Conservation (phyloP, 2,329 filamentous ascomycete genomes). For the Clonostachys rhizophaga region DNA sequence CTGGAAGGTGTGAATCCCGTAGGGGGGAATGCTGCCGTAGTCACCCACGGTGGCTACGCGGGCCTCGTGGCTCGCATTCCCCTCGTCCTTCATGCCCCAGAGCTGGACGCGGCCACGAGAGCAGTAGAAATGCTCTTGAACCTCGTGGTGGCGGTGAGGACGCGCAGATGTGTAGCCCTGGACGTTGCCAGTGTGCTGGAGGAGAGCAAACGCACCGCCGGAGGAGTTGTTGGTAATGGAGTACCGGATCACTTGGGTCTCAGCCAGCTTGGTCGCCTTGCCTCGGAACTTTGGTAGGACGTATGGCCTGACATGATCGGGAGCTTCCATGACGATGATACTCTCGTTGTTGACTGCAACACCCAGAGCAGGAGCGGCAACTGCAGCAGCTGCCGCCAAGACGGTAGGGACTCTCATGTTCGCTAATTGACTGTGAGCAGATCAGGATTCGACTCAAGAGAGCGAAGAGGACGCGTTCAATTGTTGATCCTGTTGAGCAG, state of each 20-base stretch:
- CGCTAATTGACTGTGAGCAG: too few species aligned
- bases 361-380: too few species aligned
- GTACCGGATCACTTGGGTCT: constrained; percentile 11
- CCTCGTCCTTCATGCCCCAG: constrained; percentile 10
- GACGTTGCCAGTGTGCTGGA: constrained; percentile 11
- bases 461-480: too few species aligned
- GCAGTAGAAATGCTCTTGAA: constrained; percentile 14
- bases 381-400: too few species aligned
- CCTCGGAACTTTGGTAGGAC: constrained; percentile 13
- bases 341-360: too few species aligned
- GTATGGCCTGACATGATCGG: too few species aligned
- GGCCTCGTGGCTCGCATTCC: constrained; percentile 8
- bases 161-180: constrained; percentile 9
- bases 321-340: too few species aligned
- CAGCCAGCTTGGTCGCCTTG: constrained; percentile 10
- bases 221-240: constrained; percentile 13
- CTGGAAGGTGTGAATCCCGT: constrained; percentile 13
- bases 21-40: constrained; percentile 11
- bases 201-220: constrained; percentile 10
- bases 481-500: too few species aligned
- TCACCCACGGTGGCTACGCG: constrained; percentile 9
- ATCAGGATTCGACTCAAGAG: too few species aligned
- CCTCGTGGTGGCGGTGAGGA: constrained; percentile 8
- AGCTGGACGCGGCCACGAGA: constrained; percentile 10
- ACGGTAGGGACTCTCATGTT: too few species aligned